Evolutionary conservation across 1,284 basidiomycete species (phyloP).

Genomic region (Cryptococcus sp.): DNA sequence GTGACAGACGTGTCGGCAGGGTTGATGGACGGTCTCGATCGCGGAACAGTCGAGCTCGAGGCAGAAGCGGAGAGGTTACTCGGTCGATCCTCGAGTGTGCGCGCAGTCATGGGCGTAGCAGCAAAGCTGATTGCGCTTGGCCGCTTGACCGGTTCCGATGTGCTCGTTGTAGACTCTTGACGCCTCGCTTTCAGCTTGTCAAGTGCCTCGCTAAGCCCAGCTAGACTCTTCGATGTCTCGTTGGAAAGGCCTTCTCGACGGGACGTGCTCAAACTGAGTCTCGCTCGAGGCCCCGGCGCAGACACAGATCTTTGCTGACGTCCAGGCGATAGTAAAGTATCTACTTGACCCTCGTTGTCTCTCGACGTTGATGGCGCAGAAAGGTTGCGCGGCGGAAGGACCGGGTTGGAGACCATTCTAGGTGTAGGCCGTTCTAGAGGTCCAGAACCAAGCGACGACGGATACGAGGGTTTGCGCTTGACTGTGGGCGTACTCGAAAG

Average conservation of each 20-base stretch:
- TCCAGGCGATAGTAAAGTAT: background rate
- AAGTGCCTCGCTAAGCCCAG: conserved; percentile 42
- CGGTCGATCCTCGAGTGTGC: conserved; percentile 3
- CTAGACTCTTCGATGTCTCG: conserved; percentile 43
- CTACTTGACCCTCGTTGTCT: background rate
- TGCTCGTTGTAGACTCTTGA: conserved; percentile 1
- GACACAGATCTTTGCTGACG: conserved; percentile 28
- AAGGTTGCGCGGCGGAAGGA: conserved; percentile 20
- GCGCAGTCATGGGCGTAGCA: too few relatives aligned
- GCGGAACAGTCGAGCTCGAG: conserved; percentile 18
- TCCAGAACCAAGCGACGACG: conserved; percentile 43
- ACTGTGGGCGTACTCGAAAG: conserved; percentile 2
- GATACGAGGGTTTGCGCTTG: conserved; percentile 44
- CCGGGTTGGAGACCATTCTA: conserved; percentile 46
- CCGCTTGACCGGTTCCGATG: too few relatives aligned
- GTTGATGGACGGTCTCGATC: conserved; percentile 22
- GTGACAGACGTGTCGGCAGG: conserved; percentile 6
- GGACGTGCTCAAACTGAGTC: conserved; percentile 19
- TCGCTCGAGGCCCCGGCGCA: conserved; percentile 20
- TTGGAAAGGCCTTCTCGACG: conserved; percentile 37
- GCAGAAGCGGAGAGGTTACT: conserved; percentile 13
- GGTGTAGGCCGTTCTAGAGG: conserved; percentile 34
- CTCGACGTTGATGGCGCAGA: conserved; percentile 6
- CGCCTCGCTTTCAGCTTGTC: conserved; percentile 42
- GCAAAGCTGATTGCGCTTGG: too few relatives aligned